A percentile compares a stretch with the other conserved stretches of the same genome.
Conservation (phyloP, 768 basidiomycete species). For the Tephrocybe sp. region DNA sequence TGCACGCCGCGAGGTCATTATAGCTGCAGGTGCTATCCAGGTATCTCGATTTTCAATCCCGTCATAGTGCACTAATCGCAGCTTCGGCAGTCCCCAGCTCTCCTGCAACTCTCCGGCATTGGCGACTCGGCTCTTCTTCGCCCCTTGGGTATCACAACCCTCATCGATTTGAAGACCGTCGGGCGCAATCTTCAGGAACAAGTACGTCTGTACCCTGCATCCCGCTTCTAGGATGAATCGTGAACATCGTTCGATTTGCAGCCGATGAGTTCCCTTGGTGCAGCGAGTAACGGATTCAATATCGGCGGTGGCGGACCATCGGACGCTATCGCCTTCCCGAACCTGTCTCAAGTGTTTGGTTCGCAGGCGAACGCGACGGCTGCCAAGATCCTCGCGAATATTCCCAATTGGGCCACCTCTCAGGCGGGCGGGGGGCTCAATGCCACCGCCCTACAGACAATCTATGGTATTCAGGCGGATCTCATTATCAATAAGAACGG, state of each 20-base stretch:
- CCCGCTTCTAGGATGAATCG: too few relatives aligned
- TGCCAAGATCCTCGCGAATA: slow-evolving; percentile 34
- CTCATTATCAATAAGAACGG: slow-evolving; percentile 48
- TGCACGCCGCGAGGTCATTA: slow-evolving; percentile 50
- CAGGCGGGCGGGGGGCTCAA: slow-evolving; percentile 40
- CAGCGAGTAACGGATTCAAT: slow-evolving; percentile 39
- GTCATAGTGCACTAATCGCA: background rate
- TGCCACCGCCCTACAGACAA: slow-evolving; percentile 39
- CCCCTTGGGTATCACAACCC: slow-evolving; percentile 45
- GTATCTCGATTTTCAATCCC: slow-evolving; percentile 14
- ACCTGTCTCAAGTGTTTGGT: slow-evolving; percentile 48
- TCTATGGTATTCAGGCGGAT: slow-evolving; percentile 46
- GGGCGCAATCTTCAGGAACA: slow-evolving; percentile 62
- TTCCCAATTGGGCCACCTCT: slow-evolving; percentile 42
- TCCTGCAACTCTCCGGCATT: slow-evolving; percentile 58
- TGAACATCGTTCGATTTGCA: too few relatives aligned
- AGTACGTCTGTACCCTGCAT: slow-evolving; percentile 18
- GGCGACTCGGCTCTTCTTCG: slow-evolving; percentile 47
- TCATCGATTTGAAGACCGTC: slow-evolving; percentile 48
- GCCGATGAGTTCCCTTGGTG: slow-evolving; percentile 44
- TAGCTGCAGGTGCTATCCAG: slow-evolving; percentile 53
- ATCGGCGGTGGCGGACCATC: slow-evolving; percentile 43
- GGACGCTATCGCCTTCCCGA: slow-evolving; percentile 51
- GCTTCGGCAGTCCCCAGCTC: slow-evolving; percentile 38
- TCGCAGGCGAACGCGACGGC: slow-evolving; percentile 29